Percentiles rank a stretch among this genome's conserved stretches.
Conservation (phyloP, 2,329 filamentous ascomycete species). For the Xylaria sp. region DNA sequence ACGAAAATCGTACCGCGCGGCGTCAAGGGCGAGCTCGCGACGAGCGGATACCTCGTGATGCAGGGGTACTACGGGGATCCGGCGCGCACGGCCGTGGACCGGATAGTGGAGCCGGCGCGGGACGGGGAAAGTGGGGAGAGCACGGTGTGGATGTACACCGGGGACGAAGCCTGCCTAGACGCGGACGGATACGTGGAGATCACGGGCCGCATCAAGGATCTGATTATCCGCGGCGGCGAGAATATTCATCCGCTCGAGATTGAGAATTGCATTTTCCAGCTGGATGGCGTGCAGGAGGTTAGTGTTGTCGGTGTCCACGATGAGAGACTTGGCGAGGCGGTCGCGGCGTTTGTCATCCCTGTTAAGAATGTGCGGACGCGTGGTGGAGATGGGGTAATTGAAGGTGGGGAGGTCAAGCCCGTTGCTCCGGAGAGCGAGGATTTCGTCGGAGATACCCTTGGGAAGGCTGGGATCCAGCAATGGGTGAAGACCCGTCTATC, state of each 20-base stretch:
- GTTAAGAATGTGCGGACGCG: conserved; percentile 34
- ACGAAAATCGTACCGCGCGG: conserved; percentile 55
- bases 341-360: conserved; percentile 73
- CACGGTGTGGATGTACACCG: conserved; percentile 81
- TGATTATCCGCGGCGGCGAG: conserved; percentile 92
- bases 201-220: conserved; percentile 86
- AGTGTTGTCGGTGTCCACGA: conserved; percentile 82
- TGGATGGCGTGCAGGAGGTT: conserved; percentile 62
- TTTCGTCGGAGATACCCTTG: conserved; percentile 36
- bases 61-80: conserved; percentile 81
- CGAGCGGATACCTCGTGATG: conserved; percentile 84
- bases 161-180: conserved; percentile 87
- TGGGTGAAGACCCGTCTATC: conserved; percentile 69
- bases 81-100: conserved; percentile 61
- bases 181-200: conserved; percentile 78
- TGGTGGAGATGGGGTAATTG: conserved; percentile 23
- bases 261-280: conserved; percentile 77
- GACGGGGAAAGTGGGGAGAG: neutral
- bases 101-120: conserved; percentile 30
- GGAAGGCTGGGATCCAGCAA: conserved; percentile 53
- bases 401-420: conserved; percentile 19
- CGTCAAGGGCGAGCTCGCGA: conserved; percentile 72
- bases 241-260: conserved; percentile 94
- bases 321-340: conserved; percentile 76
- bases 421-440: conserved; percentile 14